phyloP scores from a whole-genome alignment of 257 asterid genomes.

The Plantago elongata region DNA sequence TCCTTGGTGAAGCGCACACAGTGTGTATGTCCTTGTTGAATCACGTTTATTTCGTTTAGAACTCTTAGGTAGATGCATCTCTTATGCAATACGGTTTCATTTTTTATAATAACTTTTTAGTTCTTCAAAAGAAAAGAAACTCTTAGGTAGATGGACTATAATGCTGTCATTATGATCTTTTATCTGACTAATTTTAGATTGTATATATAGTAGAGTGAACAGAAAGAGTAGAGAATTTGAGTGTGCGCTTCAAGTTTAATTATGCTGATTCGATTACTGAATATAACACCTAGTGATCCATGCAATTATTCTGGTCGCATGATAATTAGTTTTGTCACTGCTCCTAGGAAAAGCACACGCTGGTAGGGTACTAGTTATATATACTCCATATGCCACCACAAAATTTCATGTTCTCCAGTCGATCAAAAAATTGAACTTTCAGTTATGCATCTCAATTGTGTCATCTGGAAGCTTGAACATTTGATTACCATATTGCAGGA shows the following conservation, averaged over 20 bases:
- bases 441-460: neutral
- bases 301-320: neutral
- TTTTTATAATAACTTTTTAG: no score
- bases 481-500: slow-evolving; percentile 42
- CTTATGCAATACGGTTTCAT: no score
- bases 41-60: no score
- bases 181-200: no score
- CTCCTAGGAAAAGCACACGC: neutral
- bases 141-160: no score
- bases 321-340: neutral
- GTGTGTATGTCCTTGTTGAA: no score
- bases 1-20: no score
- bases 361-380: neutral
- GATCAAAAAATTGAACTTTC: neutral
- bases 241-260: neutral
- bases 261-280: neutral
- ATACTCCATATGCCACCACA: no score
- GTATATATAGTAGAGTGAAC: no score
- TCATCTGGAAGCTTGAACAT: slow-evolving; percentile 11
- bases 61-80: no score
- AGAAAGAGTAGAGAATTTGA: neutral
- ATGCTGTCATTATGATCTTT: no score
- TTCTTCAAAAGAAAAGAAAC: no score
- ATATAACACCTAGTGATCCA: neutral
- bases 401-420: neutral